A percentile compares a stretch with the other conserved stretches of the same genome.
Conservation (phyloP, 2,329 filamentous ascomycete genomes). For the Coleophoma cylindrospora region DNA sequence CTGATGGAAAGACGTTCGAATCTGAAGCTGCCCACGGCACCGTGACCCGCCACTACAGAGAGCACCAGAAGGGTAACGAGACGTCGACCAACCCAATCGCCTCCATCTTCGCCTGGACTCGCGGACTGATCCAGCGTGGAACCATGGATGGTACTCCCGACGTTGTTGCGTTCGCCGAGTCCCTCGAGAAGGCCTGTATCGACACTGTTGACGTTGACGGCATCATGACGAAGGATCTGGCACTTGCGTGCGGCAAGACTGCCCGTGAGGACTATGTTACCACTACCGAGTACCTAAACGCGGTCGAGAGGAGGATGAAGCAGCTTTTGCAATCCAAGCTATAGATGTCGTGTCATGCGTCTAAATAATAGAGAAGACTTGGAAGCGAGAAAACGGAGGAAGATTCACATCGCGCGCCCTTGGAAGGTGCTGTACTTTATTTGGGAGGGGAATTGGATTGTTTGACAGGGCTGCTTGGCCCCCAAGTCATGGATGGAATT, state of each 20-base stretch:
- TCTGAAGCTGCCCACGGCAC: slow-evolving; percentile 97
- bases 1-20: slow-evolving; percentile 94
- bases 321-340: slow-evolving; percentile 72
- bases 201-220: slow-evolving; percentile 91
- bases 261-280: slow-evolving; percentile 83
- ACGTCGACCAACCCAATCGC: slow-evolving; percentile 99
- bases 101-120: slow-evolving; percentile 98
- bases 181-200: slow-evolving; percentile 86
- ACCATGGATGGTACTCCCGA: slow-evolving; percentile 92
- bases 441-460: too few relatives aligned
- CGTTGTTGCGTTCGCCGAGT: slow-evolving; percentile 84
- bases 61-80: slow-evolving; percentile 96
- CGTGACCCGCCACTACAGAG: slow-evolving; percentile 96
- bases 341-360: slow-evolving; percentile 28
- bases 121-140: slow-evolving; percentile 87
- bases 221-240: slow-evolving; percentile 99
- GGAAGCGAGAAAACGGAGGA: too few relatives aligned
- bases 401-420: too few relatives aligned
- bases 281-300: slow-evolving; percentile 84
- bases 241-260: slow-evolving; percentile 88
- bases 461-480: too few relatives aligned
- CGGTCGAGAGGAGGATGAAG: slow-evolving; percentile 89
- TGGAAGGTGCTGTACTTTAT: too few relatives aligned
- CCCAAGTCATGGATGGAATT: too few relatives aligned
- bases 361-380: too few relatives aligned